Conservation (phyloP, 2,329 filamentous ascomycete genomes). For the Colletotrichum paranaense region DNA sequence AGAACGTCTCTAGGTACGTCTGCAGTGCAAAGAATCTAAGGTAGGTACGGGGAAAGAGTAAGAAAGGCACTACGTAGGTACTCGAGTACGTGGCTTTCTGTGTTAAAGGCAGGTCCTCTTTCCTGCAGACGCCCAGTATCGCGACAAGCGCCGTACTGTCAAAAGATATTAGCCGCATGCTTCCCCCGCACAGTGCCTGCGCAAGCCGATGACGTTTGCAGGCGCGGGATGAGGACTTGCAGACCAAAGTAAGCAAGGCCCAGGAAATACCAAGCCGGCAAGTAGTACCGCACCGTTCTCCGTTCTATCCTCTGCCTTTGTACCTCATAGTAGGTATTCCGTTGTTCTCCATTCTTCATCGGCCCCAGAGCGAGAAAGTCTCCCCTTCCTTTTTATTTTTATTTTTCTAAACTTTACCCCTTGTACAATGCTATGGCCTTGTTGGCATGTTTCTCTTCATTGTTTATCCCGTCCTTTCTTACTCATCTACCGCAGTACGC, state of each 20-base stretch:
- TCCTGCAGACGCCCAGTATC: conserved; percentile 31
- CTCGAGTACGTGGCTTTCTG: background rate
- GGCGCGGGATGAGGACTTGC: conserved; percentile 15
- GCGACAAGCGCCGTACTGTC: conserved; percentile 30
- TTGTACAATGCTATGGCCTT: background rate
- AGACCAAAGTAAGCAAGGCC: background rate
- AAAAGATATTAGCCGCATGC: background rate
- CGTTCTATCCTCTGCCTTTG: background rate
- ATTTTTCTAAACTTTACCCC: background rate
- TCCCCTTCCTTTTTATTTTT: conserved; percentile 10
- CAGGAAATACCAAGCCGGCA: conserved; percentile 26
- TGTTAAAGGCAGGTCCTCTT: background rate
- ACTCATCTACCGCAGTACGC: background rate
- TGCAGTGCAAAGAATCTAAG: background rate
- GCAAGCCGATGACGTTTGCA: conserved; percentile 29
- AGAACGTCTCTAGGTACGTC: background rate
- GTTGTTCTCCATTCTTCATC: conserved; percentile 28
- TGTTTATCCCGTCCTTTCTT: background rate
- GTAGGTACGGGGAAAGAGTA: background rate
- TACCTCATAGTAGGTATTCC: background rate
- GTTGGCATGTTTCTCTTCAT: background rate
- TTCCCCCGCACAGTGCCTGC: conserved; percentile 25
- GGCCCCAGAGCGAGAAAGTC: conserved; percentile 5
- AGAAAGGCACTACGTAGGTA: background rate
- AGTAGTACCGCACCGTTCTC: conserved; percentile 21